These are phyloP conservation scores for Ganoderma resinaceum DNA, from an alignment of 1,284 basidiomycete genomes.

Conservation along the genomic window DNA sequence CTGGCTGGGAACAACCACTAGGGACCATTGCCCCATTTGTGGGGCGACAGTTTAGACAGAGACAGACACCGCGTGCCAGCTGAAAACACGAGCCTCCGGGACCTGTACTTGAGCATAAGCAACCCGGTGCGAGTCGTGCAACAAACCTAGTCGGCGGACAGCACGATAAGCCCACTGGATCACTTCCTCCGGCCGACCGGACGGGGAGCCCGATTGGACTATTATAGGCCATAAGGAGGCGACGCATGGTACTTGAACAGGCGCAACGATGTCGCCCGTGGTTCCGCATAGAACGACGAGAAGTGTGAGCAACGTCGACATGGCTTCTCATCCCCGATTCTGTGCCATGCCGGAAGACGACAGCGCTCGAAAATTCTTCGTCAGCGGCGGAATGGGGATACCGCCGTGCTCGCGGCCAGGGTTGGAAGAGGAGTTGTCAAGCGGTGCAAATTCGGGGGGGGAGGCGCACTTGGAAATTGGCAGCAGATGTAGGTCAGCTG, in stretches of 20 bases:
- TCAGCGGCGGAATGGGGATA: conserved; percentile 7
- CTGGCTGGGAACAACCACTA: background rate
- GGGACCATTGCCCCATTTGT: conserved; percentile 4
- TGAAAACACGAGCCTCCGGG: conserved; percentile 8
- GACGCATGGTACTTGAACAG: conserved; percentile 10
- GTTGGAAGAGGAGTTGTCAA: background rate
- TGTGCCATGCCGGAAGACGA: conserved; percentile 10
- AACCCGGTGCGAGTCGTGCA: conserved; percentile 15
- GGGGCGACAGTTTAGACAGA: conserved; percentile 1
- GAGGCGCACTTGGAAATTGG: background rate
- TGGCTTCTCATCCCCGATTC: conserved; percentile 19
- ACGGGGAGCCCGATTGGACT: conserved; percentile 21
- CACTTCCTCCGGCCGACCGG: conserved; percentile 24
- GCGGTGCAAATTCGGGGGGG: background rate
- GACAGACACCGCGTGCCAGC: background rate
- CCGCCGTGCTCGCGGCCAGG: conserved; percentile 1
- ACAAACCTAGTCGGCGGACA: conserved; percentile 23
- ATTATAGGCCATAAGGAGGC: conserved; percentile 19
- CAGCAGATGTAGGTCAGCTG: conserved; percentile 12
- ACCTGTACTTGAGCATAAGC: conserved; percentile 4
- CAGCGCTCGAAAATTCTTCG: conserved; percentile 14
- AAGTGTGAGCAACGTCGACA: conserved; percentile 17
- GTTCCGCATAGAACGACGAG: conserved; percentile 20
- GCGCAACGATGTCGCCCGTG: conserved; percentile 6
- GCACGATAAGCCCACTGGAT: background rate